Base-by-base conservation (phyloP, 208 protist species). In the Trypanosomatidae sp. region DNA sequence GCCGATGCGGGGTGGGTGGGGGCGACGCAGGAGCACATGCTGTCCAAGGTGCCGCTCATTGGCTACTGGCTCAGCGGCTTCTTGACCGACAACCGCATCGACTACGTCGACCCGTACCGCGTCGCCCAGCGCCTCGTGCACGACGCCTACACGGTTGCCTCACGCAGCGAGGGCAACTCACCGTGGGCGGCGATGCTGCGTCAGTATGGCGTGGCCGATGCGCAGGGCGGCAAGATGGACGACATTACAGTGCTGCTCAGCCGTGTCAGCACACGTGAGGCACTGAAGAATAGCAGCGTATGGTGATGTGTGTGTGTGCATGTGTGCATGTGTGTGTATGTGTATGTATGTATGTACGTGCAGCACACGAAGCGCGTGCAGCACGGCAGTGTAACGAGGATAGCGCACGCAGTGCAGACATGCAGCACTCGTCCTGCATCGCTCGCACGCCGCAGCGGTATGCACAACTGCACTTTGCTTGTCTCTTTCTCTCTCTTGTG, bases 161-260 rank as follows among this genome's bases (percentile, higher is more conserved):
- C 82, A 10, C 66, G 71, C 40, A 59, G 56, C 21, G 67, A 81
- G 21, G 71, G 63, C 4, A 67, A 84, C 64, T 81, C 81, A 13
- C 88, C 88, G 33, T 95, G 81, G 79, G 40, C 82, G 0, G 66
- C 67, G 13, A 87, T 88, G 79, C 61, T 95, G 53, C 70, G 66
- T 0, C 71, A 85, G 50, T 77, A 84, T 48, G 78, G 82, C 8
- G 60, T 66, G 16, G 50, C 40, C 3, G 61, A 86, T 24, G 78
- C 76, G 26, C 74, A 70, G 53, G 88, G 88, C 26, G 88, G 88
- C 15, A 95, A 95, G 71, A 37, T 65, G 38, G 88, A 95, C 35
- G 88, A 95, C 44, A 88, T 95, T 37, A 95, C 88, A 8, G 56
- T 93, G 11, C 53, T 95, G 11, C 60, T 95, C 15, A 78, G 75